A percentile compares a stretch with the other conserved stretches of the same genome.
These are phyloP conservation scores for Yamadazyma triangularis DNA, from an alignment of 1,139 yeast genomes.

Conservation along the genomic window DNA sequence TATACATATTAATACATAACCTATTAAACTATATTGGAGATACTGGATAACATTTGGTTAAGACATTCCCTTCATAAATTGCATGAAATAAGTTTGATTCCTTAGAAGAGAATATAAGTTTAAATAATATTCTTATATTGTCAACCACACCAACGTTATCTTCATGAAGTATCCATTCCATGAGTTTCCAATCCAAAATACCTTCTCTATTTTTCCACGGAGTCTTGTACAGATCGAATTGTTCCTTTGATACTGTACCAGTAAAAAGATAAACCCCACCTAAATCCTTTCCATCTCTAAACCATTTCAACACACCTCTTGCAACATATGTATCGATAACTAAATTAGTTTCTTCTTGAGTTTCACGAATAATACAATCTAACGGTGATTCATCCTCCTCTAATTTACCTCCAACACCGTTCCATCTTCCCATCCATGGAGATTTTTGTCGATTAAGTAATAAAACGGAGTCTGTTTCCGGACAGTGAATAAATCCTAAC, in stretches of 20 bases:
- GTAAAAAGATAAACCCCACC: slow-evolving; percentile 43
- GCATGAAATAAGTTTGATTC: slow-evolving; percentile 9
- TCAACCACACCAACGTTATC: slow-evolving; percentile 44
- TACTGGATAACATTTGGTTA: slow-evolving; percentile 1
- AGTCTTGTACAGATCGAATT: slow-evolving; percentile 21
- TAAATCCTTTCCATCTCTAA: slow-evolving; percentile 18
- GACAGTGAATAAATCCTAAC: slow-evolving; percentile 34
- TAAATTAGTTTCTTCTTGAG: slow-evolving; percentile 43
- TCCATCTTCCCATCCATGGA: slow-evolving; percentile 54
- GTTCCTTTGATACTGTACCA: slow-evolving; percentile 27
- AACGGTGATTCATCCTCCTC: slow-evolving; percentile 32
- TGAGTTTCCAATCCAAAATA: slow-evolving; percentile 41
- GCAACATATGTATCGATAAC: slow-evolving; percentile 21
- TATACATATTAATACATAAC: slow-evolving; percentile 1
- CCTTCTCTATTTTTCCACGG: slow-evolving; percentile 36
- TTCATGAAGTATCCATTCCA: slow-evolving; percentile 34
- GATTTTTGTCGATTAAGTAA: slow-evolving; percentile 39
- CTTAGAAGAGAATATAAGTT: slow-evolving; percentile 19
- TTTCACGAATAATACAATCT: slow-evolving; percentile 40
- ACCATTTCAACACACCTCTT: slow-evolving; percentile 40
- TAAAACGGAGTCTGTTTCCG: slow-evolving; percentile 26
- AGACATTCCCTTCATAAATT: slow-evolving; percentile 6
- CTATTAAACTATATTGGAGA: not conserved
- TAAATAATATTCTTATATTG: slow-evolving; percentile 30
- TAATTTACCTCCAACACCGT: slow-evolving; percentile 48